A percentile compares a stretch with the other conserved stretches of the same genome.
Conservation (phyloP, 805 yeast species). For the Yarrowia sp. region DNA sequence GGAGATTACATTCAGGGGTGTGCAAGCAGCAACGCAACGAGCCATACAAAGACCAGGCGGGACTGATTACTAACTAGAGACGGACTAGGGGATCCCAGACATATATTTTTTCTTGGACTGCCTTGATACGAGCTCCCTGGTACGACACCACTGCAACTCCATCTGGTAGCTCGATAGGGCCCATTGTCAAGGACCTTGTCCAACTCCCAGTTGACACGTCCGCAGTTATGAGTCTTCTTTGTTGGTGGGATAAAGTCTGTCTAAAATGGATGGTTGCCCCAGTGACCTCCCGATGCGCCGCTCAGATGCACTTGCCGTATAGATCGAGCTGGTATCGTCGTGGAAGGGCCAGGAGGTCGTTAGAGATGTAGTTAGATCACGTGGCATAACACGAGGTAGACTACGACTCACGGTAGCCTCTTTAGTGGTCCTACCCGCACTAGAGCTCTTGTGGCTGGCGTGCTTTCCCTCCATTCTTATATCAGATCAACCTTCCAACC, state of each 20-base stretch:
- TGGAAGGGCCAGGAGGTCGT: neutral
- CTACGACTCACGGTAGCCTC: no score
- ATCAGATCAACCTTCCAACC: neutral
- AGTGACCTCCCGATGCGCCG: constrained; percentile 13
- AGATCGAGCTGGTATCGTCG: neutral
- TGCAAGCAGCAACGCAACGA: constrained; percentile 18
- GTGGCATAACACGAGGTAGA: no score
- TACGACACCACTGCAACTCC: no score
- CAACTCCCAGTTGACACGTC: constrained; percentile 20
- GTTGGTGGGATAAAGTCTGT: constrained; percentile 10
- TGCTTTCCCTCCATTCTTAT: neutral
- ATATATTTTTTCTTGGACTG: no score
- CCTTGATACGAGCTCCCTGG: no score
- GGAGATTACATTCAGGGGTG: constrained; percentile 36
- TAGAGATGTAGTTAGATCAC: neutral
- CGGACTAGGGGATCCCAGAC: no score
- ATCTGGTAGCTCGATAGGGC: no score
- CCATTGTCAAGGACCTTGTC: no score
- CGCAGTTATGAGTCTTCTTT: constrained; percentile 11
- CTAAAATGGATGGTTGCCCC: constrained; percentile 23
- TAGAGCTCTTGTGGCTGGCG: neutral
- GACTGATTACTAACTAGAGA: no score
- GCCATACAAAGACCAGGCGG: neutral
- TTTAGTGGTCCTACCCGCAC: no score
- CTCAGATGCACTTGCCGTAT: constrained; percentile 16